Percentiles rank a stretch among this genome's conserved stretches.
Evolutionary conservation across 2,329 filamentous ascomycete species (phyloP).

Genomic region (Fusarium sambucinum): DNA sequence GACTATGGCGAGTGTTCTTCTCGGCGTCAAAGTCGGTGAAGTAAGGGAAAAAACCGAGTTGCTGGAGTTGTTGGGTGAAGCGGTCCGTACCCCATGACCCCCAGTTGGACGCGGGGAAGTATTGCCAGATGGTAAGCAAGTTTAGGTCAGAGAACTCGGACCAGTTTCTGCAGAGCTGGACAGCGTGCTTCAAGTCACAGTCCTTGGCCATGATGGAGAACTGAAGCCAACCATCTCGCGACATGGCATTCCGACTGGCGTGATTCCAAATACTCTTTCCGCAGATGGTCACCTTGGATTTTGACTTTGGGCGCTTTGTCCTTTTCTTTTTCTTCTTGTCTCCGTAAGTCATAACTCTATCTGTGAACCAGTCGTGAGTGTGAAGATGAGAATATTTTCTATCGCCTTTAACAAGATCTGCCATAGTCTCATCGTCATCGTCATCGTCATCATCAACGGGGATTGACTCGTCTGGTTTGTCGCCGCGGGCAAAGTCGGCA

Average conservation of each 20-base stretch:
- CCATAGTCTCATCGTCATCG: slow-evolving; percentile 28
- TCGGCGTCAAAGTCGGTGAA: slow-evolving; percentile 46
- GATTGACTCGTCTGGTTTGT: slow-evolving; percentile 32
- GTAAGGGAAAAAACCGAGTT: slow-evolving; percentile 48
- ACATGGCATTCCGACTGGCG: slow-evolving; percentile 49
- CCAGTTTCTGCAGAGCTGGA: slow-evolving; percentile 50
- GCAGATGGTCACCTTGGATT: slow-evolving; percentile 45
- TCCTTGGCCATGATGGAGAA: slow-evolving; percentile 50
- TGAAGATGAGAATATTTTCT: slow-evolving; percentile 41
- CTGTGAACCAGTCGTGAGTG: slow-evolving; percentile 39
- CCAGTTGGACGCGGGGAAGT: slow-evolving; percentile 50
- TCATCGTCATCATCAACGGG: background rate
- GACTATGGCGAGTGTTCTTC: slow-evolving; percentile 25
- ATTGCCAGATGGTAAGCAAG: slow-evolving; percentile 44
- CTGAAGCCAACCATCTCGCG: slow-evolving; percentile 50
- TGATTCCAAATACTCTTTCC: slow-evolving; percentile 50
- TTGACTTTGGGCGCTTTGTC: slow-evolving; percentile 21
- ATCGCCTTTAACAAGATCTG: slow-evolving; percentile 35
- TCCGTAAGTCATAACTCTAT: slow-evolving; percentile 12
- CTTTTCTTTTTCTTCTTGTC: slow-evolving; percentile 18
- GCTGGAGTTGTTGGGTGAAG: slow-evolving; percentile 45
- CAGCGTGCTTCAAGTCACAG: slow-evolving; percentile 46
- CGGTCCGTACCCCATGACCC: slow-evolving; percentile 38
- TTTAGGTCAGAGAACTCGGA: slow-evolving; percentile 48
- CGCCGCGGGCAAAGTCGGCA: slow-evolving; percentile 47